phyloP scores from a whole-genome alignment of 2,329 filamentous ascomycete genomes.

The Sporothrix brasiliensis region DNA sequence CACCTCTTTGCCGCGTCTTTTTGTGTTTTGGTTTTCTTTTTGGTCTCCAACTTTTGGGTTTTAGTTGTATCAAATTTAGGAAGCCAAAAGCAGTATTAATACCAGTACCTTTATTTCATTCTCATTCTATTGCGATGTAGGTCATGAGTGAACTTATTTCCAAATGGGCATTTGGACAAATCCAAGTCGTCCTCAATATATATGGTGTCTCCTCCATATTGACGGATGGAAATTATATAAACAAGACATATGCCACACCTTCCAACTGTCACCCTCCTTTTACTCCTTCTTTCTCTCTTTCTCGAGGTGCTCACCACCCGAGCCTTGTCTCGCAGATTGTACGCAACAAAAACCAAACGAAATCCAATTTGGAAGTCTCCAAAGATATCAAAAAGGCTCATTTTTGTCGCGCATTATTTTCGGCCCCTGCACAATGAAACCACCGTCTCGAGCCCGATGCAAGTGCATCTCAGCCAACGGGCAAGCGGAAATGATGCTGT shows the following conservation, averaged over 20 bases:
- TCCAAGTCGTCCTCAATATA: too few species aligned
- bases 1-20: background rate
- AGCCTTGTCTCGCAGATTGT: background rate
- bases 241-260: background rate
- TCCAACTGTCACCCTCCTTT: conserved; percentile 8
- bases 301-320: too few species aligned
- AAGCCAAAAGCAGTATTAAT: background rate
- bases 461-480: conserved; percentile 25
- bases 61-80: background rate
- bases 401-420: background rate
- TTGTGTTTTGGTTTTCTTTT: background rate
- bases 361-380: background rate
- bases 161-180: too few species aligned
- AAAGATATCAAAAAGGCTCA: background rate
- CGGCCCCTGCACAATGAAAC: background rate
- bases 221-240: background rate
- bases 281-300: background rate
- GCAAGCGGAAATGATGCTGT: background rate
- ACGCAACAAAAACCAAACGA: background rate
- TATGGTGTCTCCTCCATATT: too few species aligned
- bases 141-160: too few species aligned
- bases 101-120: background rate
- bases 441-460: conserved; percentile 9
- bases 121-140: too few species aligned
- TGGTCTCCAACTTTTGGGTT: too few species aligned